phyloP scores from a whole-genome alignment of 805 yeast genomes.

The Clavispora asparagi region DNA sequence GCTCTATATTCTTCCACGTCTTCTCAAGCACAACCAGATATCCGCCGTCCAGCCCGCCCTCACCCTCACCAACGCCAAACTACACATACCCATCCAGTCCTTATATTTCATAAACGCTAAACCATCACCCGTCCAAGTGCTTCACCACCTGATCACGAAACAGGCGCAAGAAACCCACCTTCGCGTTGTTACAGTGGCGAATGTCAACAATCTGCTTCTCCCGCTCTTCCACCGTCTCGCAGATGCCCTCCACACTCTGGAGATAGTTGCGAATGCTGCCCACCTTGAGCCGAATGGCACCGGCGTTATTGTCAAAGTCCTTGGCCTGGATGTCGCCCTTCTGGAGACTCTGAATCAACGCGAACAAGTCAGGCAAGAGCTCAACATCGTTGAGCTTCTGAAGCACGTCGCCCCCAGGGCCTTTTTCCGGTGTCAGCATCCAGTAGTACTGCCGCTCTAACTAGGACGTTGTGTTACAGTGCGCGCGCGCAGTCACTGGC shows the following conservation, averaged over 20 bases:
- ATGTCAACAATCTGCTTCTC: slow-evolving; percentile 27
- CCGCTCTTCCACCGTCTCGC: slow-evolving; percentile 35
- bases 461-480: too few species aligned
- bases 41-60: too few species aligned
- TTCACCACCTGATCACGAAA: slow-evolving; percentile 12
- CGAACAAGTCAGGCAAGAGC: slow-evolving; percentile 34
- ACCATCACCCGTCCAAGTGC: slow-evolving; percentile 1
- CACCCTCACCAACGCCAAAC: too few species aligned
- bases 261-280: slow-evolving; percentile 29
- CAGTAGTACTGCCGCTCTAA: too few species aligned
- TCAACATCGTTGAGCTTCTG: slow-evolving; percentile 26
- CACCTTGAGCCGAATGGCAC: slow-evolving; percentile 40
- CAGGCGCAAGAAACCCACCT: slow-evolving; percentile 18
- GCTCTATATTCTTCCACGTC: too few species aligned
- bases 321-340: slow-evolving; percentile 34
- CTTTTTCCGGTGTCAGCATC: background rate
- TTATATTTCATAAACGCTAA: background rate
- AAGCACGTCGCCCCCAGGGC: slow-evolving; percentile 5
- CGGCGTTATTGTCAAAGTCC: slow-evolving; percentile 41
- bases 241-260: slow-evolving; percentile 41
- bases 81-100: background rate
- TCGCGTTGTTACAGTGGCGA: slow-evolving; percentile 24
- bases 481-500: too few species aligned
- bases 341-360: slow-evolving; percentile 28
- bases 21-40: too few species aligned